A percentile compares a stretch with the other conserved stretches of the same genome.
Conservation (phyloP, 148 eudicot genomes). For the Vaccinium macrocarpon region DNA sequence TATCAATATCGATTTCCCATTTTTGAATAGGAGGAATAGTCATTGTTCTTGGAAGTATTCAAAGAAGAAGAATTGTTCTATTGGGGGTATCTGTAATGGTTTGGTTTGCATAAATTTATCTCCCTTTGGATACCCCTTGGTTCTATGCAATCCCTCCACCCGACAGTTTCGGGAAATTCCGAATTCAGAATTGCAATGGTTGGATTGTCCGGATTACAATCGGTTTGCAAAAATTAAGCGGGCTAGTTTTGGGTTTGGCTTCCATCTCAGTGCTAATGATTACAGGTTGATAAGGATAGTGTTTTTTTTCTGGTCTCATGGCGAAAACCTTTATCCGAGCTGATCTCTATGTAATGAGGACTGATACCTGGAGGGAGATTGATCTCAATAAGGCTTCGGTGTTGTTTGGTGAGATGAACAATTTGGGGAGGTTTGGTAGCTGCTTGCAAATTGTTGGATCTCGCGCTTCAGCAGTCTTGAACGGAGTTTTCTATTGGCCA, state of each 20-base stretch:
- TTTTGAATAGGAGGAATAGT: not conserved
- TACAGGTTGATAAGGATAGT: not conserved
- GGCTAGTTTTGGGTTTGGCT: not conserved
- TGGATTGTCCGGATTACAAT: not conserved
- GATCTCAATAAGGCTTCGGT: not conserved
- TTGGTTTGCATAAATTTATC: not conserved
- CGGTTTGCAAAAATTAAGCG: too few relatives aligned
- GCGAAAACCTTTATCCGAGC: not conserved
- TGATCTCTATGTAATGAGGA: not conserved
- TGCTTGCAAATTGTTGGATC: not conserved
- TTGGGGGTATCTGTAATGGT: not conserved
- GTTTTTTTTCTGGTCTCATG: not conserved
- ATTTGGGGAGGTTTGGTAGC: too few relatives aligned
- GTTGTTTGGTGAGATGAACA: too few relatives aligned
- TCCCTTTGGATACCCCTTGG: not conserved
- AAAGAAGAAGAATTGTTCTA: too few relatives aligned
- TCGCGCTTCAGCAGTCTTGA: not conserved
- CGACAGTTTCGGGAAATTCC: not conserved
- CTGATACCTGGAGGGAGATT: not conserved
- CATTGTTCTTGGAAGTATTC: too few relatives aligned
- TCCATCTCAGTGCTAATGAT: not conserved
- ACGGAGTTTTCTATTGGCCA: not conserved
- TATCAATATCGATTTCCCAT: not conserved
- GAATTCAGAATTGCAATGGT: not conserved
- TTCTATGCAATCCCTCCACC: not conserved